These are phyloP conservation scores for Pyrus bretschneideri DNA, from an alignment of 306 rosid species.

Conservation along the genomic window DNA sequence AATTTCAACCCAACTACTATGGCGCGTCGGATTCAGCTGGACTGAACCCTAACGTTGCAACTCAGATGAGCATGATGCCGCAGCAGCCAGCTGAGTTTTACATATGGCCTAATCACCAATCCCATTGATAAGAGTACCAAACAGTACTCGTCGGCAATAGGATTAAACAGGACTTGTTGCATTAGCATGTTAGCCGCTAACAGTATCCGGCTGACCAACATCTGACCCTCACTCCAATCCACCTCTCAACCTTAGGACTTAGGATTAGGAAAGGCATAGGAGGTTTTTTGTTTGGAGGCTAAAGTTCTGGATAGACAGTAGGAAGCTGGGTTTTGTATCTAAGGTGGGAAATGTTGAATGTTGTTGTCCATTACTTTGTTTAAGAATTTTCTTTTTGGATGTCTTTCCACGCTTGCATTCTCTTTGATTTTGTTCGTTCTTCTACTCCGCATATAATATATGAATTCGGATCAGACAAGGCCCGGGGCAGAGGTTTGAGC, in stretches of 20 bases:
- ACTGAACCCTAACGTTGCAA: conserved; percentile 6
- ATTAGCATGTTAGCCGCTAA: conserved; percentile 31
- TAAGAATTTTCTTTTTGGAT: not conserved
- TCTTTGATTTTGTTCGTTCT: not conserved
- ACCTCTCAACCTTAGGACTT: conserved; percentile 27
- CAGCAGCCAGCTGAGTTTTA: conserved; percentile 64
- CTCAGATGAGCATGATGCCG: conserved; percentile 23
- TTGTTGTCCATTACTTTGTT: not conserved
- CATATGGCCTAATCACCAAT: conserved; percentile 72
- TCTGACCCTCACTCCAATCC: conserved; percentile 42
- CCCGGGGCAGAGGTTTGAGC: too few relatives aligned
- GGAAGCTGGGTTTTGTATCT: conserved; percentile 49
- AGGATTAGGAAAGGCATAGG: conserved; percentile 29
- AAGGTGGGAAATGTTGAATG: conserved; percentile 26
- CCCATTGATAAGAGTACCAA: conserved; percentile 25
- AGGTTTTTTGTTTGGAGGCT: conserved; percentile 45
- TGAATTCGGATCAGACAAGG: not conserved
- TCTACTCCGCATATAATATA: not conserved
- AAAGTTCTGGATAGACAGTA: conserved; percentile 21
- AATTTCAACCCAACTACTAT: conserved; percentile 37
- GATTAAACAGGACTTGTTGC: not conserved
- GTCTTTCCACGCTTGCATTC: not conserved
- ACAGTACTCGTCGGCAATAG: not conserved
- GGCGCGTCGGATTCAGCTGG: conserved; percentile 25
- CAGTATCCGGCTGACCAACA: conserved; percentile 45